Percentiles rank a stretch among this genome's conserved stretches.
Evolutionary conservation across 495 filamentous ascomycete genomes (phyloP).

Genomic region (Lasiosphaeria ovina): DNA sequence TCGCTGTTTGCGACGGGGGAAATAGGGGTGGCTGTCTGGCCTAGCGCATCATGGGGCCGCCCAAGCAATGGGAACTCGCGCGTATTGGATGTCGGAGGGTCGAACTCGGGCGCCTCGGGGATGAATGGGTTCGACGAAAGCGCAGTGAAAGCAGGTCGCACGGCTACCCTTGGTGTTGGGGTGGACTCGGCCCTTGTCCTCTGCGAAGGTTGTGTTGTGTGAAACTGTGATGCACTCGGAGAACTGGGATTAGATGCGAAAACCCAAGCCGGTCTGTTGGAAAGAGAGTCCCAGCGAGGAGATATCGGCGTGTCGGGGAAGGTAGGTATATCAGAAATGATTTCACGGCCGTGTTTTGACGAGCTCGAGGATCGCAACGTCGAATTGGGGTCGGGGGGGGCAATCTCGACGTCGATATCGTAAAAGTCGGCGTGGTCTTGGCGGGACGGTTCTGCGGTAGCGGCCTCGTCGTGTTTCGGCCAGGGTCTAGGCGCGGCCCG

Average conservation of each 20-base stretch:
- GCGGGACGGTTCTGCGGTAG: conserved; percentile 21
- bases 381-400: conserved; percentile 12
- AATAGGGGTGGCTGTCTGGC: conserved; percentile 13
- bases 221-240: conserved; percentile 16
- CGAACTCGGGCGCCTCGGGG: conserved; percentile 23
- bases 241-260: conserved; percentile 10
- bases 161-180: conserved; percentile 20
- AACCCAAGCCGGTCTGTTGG: conserved; percentile 17
- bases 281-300: conserved; percentile 46
- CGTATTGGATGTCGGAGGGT: conserved; percentile 5
- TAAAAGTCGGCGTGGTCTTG: conserved; percentile 18
- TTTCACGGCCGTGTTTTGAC: conserved; percentile 18
- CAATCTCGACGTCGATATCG: conserved; percentile 25
- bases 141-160: conserved; percentile 30
- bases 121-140: conserved; percentile 36
- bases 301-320: conserved; percentile 34
- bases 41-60: conserved; percentile 30
- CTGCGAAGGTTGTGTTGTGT: conserved; percentile 13
- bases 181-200: conserved; percentile 30
- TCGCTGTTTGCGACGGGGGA: conserved; percentile 27
- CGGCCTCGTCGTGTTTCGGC: conserved; percentile 29
- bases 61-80: conserved; percentile 26
- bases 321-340: conserved; percentile 16
- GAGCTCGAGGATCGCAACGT: conserved; percentile 13
- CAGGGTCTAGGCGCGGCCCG: conserved; percentile 27